Evolutionary conservation across 2,329 filamentous ascomycete genomes (phyloP), one percentile per base, ranked within the genome.

Genomic region (Penicillium sp.): DNA sequence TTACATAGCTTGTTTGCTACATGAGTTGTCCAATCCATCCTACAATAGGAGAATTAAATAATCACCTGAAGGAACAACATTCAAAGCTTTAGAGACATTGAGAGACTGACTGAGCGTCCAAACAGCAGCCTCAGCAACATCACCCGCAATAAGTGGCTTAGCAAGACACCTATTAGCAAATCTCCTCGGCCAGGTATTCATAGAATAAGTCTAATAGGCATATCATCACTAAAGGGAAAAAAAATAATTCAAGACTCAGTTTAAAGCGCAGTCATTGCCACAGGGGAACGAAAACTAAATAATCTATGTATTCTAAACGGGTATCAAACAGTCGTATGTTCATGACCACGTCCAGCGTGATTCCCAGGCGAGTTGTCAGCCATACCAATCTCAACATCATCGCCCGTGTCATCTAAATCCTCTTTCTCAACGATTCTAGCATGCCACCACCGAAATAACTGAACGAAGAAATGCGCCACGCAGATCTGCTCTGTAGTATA

Each of bases 1-100:
- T 42, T 10, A 22, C 22, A 22, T 22, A 26, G 40, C 22, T 26
- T 16, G 31, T 35, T 16, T 8, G 7, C 31, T 35, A 16, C 6
- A 14, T 6, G 14, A 33, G 31, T 16, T 35, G 11, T 26, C 16
- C 5, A 26, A 42, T 26, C 8, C 26, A n/a, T 26, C 16, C 14
- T 10, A 3, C 5, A 11, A 37, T 16, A 37, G 1, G n/a, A 30
- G n/a, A 53, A 11, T 45, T 43, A 5, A 9, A 19, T 35, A 55
- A 60, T 40, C 73, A 78, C 63, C 61, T 1, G 63, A 65, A 5
- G 78, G 76, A 28, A 81, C 76, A 17, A 79, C 70, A 67, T 80
- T 78, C 49, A 81, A 45, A 2, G 77, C 77, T 66, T 80, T 80
- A 16, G 73, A 74, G 4, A 78, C 67, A 51, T 74, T 71, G 35